Evolutionary conservation across 345 rosid genomes (phyloP).

Genomic region (Erodium maritimum): DNA sequence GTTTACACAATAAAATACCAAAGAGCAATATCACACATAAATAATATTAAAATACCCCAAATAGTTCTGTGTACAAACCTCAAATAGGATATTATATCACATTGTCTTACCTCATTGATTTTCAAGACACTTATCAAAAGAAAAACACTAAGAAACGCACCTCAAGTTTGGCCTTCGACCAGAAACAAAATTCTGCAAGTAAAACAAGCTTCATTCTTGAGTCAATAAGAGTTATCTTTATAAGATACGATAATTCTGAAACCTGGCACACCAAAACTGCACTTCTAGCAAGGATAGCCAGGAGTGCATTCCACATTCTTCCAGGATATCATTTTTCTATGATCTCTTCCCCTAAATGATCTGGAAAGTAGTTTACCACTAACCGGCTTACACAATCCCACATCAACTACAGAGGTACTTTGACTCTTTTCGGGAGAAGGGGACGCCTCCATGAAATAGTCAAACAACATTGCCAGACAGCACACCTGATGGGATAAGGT

Average conservation of each 20-base stretch:
- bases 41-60: neutral
- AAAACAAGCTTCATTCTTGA: no score
- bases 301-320: constrained; percentile 50
- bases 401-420: constrained; percentile 51
- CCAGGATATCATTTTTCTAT: constrained; percentile 86
- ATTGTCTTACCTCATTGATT: neutral
- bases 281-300: constrained; percentile 20
- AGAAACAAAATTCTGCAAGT: no score
- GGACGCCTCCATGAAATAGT: constrained; percentile 50
- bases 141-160: no score
- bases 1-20: no score
- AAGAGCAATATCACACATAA: neutral
- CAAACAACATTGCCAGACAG: constrained; percentile 79
- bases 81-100: neutral
- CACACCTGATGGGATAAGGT: constrained; percentile 58
- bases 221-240: no score
- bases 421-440: constrained; percentile 35
- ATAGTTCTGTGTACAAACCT: neutral
- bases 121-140: neutral
- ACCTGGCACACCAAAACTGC: neutral
- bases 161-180: no score
- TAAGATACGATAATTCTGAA: neutral
- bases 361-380: constrained; percentile 62
- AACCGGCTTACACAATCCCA: constrained; percentile 74
- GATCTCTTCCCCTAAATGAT: constrained; percentile 82